Conservation (phyloP, 495 filamentous ascomycete genomes). For the Saxophila tyrrhenica region DNA sequence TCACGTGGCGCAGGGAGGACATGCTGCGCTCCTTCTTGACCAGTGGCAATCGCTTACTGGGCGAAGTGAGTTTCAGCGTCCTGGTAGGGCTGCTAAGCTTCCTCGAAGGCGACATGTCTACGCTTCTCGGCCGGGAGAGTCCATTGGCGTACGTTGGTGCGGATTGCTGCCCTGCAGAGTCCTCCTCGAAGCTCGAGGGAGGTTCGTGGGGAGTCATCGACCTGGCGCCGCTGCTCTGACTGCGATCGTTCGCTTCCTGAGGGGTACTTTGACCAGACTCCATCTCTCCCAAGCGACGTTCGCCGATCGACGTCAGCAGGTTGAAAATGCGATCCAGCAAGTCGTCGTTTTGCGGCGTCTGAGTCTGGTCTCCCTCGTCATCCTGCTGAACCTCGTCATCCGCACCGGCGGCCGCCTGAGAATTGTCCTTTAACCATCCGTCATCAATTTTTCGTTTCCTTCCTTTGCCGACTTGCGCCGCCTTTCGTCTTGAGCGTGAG, state of each 20-base stretch:
- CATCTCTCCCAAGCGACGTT: neutral
- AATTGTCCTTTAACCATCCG: neutral
- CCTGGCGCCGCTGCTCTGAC: neutral
- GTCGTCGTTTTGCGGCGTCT: neutral
- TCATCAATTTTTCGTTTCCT: too few species aligned
- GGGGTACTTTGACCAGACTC: neutral
- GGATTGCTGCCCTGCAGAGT: neutral
- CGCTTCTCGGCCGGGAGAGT: neutral
- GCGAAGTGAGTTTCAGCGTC: neutral
- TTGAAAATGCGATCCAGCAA: neutral
- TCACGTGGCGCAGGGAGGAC: constrained; percentile 5
- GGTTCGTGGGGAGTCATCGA: neutral
- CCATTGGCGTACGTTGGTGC: neutral
- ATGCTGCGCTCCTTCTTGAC: constrained; percentile 10
- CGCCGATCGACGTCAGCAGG: neutral
- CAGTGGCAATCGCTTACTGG: neutral
- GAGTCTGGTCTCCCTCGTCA: neutral
- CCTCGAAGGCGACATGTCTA: neutral
- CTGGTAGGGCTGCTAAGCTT: neutral
- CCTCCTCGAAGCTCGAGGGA: neutral
- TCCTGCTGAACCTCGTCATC: neutral
- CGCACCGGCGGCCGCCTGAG: neutral
- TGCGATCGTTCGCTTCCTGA: neutral
- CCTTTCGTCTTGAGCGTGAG: neutral
- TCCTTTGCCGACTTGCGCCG: too few species aligned